Percentiles rank a stretch among this genome's conserved stretches.
Conservation (phyloP, 2,329 filamentous ascomycete species). For the Coccinonectria pachysandricola region DNA sequence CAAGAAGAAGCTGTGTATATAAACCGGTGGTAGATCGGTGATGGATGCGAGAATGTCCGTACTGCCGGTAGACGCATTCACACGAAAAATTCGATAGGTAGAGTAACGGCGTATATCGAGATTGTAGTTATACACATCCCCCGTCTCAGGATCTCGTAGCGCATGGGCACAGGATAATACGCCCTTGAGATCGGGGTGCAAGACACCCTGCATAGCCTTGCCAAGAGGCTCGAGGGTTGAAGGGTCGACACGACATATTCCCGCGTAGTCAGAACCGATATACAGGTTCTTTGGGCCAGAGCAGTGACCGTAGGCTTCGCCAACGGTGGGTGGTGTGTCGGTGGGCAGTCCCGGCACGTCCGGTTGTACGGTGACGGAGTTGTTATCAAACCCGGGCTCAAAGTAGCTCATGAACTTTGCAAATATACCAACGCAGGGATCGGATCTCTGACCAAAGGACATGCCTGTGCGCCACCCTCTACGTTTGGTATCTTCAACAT, state of each 20-base stretch:
- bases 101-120: slow-evolving; percentile 47
- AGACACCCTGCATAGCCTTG: slow-evolving; percentile 42
- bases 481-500: slow-evolving; percentile 49
- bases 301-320: slow-evolving; percentile 24
- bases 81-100: slow-evolving; percentile 60
- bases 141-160: slow-evolving; percentile 58
- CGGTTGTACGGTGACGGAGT: slow-evolving; percentile 55
- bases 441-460: slow-evolving; percentile 60
- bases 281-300: slow-evolving; percentile 37
- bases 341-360: slow-evolving; percentile 49
- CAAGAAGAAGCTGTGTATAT: slow-evolving; percentile 76
- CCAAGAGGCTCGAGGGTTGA: slow-evolving; percentile 64
- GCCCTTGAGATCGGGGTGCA: slow-evolving; percentile 62
- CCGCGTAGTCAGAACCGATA: slow-evolving; percentile 44
- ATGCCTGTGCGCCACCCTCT: slow-evolving; percentile 46
- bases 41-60: slow-evolving; percentile 65
- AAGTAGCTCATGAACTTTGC: slow-evolving; percentile 60
- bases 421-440: slow-evolving; percentile 66
- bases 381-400: slow-evolving; percentile 31
- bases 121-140: slow-evolving; percentile 76
- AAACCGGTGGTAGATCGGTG: slow-evolving; percentile 45
- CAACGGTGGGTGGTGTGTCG: slow-evolving; percentile 1
- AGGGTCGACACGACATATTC: slow-evolving; percentile 53
- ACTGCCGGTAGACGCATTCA: slow-evolving; percentile 50
- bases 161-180: slow-evolving; percentile 61